These are phyloP conservation scores for Elsinoe batatas DNA, from an alignment of 2,329 filamentous ascomycete species.

Conservation along the genomic window DNA sequence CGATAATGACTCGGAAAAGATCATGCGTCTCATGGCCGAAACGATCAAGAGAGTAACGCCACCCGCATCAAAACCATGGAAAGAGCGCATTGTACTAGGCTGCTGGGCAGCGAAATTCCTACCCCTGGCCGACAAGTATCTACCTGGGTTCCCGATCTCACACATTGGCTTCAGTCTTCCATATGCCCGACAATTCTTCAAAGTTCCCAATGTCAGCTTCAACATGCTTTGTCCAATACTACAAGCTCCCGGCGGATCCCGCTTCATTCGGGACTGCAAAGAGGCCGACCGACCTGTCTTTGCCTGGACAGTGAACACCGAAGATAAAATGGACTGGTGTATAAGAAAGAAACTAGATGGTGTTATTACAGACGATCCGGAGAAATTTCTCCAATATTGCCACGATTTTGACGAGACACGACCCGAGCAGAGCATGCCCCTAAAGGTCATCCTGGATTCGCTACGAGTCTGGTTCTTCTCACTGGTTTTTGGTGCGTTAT, in stretches of 20 bases:
- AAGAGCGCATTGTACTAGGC: conserved; percentile 63
- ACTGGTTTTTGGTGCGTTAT: conserved; percentile 13
- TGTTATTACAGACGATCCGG: conserved; percentile 77
- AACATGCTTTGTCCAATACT: conserved; percentile 65
- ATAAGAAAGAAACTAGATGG: conserved; percentile 60
- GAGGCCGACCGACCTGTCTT: conserved; percentile 52
- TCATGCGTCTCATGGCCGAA: conserved; percentile 60
- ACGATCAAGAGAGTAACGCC: conserved; percentile 47
- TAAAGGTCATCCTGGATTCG: conserved; percentile 16
- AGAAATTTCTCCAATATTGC: conserved; percentile 54
- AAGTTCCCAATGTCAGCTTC: conserved; percentile 59
- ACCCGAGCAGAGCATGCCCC: conserved; percentile 23
- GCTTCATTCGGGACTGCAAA: conserved; percentile 46
- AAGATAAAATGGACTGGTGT: conserved; percentile 71
- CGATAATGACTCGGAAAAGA: conserved; percentile 57
- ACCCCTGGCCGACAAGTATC: conserved; percentile 49
- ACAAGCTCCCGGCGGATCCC: conserved; percentile 54
- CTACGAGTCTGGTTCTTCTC: conserved; percentile 16
- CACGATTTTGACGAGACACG: conserved; percentile 32
- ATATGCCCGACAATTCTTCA: conserved; percentile 63
- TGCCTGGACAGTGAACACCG: conserved; percentile 80
- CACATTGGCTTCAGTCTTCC: conserved; percentile 57
- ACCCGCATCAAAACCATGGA: conserved; percentile 51
- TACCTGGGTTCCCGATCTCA: conserved; percentile 54
- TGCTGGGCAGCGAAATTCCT: conserved; percentile 74